phyloP scores from a whole-genome alignment of 441 rosid species.

The Pelargonium exstipulatum region DNA sequence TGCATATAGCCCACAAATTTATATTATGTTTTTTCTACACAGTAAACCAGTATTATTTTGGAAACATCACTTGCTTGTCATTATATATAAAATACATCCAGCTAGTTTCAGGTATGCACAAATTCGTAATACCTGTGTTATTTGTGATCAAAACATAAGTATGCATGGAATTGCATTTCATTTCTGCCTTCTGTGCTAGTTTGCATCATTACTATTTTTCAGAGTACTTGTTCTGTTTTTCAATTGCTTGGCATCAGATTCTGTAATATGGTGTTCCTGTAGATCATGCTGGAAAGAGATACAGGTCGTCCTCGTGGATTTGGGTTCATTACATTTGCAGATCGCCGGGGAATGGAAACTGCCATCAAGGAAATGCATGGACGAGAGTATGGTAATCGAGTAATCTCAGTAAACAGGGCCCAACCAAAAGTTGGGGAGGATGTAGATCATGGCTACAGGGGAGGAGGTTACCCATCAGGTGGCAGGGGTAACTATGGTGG shows the following conservation, averaged over 20 bases:
- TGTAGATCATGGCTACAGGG: constrained; percentile 61
- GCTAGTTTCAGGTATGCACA: background rate
- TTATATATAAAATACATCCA: background rate
- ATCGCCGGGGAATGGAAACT: constrained; percentile 90
- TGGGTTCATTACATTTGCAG: constrained; percentile 90
- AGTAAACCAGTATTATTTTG: background rate
- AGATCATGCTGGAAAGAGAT: constrained; percentile 96
- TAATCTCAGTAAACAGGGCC: constrained; percentile 94
- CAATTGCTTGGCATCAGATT: constrained; percentile 29
- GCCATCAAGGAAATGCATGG: constrained; percentile 96
- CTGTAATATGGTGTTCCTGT: constrained; percentile 36
- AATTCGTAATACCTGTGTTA: background rate
- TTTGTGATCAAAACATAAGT: background rate
- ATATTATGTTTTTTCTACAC: background rate
- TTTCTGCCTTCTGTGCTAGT: constrained; percentile 3
- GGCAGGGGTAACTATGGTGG: constrained; percentile 62
- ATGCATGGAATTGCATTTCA: background rate
- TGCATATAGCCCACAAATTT: background rate
- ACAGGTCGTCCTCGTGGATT: constrained; percentile 95
- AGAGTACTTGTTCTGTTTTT: background rate
- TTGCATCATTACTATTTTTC: constrained; percentile 23
- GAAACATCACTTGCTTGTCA: background rate
- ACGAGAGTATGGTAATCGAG: constrained; percentile 75
- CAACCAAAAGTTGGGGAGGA: constrained; percentile 73
- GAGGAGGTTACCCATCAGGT: constrained; percentile 55